These are phyloP conservation scores for Linnemannia schmuckeri DNA, from an alignment of 192 early-diverging fungal species.

Conservation along the genomic window DNA sequence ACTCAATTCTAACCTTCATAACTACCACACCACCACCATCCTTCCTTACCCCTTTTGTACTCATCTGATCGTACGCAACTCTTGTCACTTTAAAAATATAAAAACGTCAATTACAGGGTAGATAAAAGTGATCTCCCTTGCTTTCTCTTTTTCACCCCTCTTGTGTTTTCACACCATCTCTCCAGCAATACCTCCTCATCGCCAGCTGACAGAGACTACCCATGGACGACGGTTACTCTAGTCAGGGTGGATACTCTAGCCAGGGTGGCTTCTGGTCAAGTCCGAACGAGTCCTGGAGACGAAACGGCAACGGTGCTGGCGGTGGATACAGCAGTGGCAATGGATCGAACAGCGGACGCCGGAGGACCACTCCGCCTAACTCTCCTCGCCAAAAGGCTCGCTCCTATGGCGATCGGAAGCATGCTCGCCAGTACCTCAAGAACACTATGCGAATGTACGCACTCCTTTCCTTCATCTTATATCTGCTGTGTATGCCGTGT, in stretches of 20 bases:
- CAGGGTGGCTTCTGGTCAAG: conserved; percentile 50
- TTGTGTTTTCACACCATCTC: neutral
- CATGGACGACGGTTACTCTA: conserved; percentile 57
- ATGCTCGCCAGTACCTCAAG: conserved; percentile 55
- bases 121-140: neutral
- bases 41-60: neutral
- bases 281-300: conserved; percentile 33
- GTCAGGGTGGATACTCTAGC: conserved; percentile 52
- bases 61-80: neutral
- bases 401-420: conserved; percentile 41
- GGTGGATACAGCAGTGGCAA: conserved; percentile 34
- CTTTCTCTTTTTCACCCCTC: neutral
- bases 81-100: neutral
- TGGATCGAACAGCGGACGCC: conserved; percentile 21
- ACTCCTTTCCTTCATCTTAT: neutral
- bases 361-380: conserved; percentile 38
- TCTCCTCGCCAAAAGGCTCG: conserved; percentile 39
- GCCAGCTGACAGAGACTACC: conserved; percentile 20
- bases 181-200: neutral
- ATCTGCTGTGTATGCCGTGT: neutral
- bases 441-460: conserved; percentile 50
- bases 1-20: neutral
- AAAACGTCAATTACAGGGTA: neutral
- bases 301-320: neutral
- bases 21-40: neutral